Conservation (phyloP, 2,329 filamentous ascomycete genomes). For the Arthrobotrys iridis region DNA sequence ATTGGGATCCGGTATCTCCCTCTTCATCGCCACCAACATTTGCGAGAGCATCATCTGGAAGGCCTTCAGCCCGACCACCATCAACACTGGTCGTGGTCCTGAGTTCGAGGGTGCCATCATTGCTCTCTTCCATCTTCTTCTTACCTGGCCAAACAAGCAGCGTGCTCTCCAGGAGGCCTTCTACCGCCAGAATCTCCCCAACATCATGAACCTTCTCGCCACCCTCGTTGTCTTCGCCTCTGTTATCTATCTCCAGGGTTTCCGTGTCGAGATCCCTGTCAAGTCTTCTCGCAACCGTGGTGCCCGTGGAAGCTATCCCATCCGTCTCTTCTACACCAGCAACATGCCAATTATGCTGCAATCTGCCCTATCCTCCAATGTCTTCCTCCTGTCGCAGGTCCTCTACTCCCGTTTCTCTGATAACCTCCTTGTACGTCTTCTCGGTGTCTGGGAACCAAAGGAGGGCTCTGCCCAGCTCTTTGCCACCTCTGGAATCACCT, state of each 20-base stretch:
- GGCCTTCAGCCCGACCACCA: constrained; percentile 98
- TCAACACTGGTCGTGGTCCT: constrained; percentile 98
- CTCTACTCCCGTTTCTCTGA: constrained; percentile 98
- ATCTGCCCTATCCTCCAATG: constrained; percentile 96
- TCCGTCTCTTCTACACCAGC: constrained; percentile 99
- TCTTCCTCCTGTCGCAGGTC: constrained; percentile 99
- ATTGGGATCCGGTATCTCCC: constrained; percentile 96
- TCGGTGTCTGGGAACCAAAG: constrained; percentile 98
- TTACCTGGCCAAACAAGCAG: constrained; percentile 99
- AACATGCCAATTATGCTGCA: constrained; percentile 99
- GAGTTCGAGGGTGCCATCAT: constrained; percentile 99
- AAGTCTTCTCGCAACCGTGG: constrained; percentile 99
- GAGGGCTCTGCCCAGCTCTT: constrained; percentile 96
- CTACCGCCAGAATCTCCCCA: constrained; percentile 98
- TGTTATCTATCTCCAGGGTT: constrained; percentile 98
- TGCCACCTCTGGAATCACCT: constrained; percentile 90
- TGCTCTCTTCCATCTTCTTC: constrained; percentile 94
- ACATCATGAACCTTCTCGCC: constrained; percentile 97
- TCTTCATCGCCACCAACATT: constrained; percentile 99
- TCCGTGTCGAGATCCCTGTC: constrained; percentile 99
- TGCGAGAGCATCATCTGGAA: constrained; percentile 99
- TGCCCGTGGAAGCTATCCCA: constrained; percentile 89
- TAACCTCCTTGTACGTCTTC: constrained; percentile 95
- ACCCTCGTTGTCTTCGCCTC: constrained; percentile 93
- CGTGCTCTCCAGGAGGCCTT: constrained; percentile 97